Evolutionary conservation across 2,329 filamentous ascomycete species (phyloP).

Genomic region (Penicillium sp.): DNA sequence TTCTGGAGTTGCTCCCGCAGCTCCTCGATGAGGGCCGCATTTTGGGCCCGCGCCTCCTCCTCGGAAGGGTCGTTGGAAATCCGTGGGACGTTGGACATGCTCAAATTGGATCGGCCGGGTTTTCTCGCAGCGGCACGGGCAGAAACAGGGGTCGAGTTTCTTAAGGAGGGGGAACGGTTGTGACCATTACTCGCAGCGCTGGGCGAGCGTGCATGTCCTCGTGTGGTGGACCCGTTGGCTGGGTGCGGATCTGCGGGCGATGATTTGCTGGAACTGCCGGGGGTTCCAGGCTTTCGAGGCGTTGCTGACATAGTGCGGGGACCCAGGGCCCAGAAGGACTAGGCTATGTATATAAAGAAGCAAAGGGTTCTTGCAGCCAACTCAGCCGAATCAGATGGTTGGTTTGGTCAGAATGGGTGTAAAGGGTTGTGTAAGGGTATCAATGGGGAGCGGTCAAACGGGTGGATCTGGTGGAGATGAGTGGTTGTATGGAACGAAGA

Average conservation of each 20-base stretch:
- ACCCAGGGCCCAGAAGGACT: slow-evolving; percentile 14
- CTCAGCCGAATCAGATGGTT: not conserved
- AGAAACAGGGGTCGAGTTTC: slow-evolving; percentile 60
- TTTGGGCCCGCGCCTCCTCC: slow-evolving; percentile 76
- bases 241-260: slow-evolving; percentile 30
- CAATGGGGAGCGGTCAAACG: slow-evolving; percentile 25
- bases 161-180: slow-evolving; percentile 65
- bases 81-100: slow-evolving; percentile 46
- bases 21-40: slow-evolving; percentile 76
- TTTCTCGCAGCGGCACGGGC: slow-evolving; percentile 70
- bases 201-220: slow-evolving; percentile 49
- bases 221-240: slow-evolving; percentile 36
- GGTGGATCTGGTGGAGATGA: slow-evolving; percentile 23
- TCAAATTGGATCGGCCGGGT: slow-evolving; percentile 46
- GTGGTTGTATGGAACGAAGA: slow-evolving; percentile 15
- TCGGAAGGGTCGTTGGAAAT: slow-evolving; percentile 55
- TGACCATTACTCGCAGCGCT: slow-evolving; percentile 50
- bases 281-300: slow-evolving; percentile 43
- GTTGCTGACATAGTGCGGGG: slow-evolving; percentile 42
- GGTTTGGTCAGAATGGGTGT: not conserved
- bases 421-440: slow-evolving; percentile 10
- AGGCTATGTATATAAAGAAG: slow-evolving; percentile 11
- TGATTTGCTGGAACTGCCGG: slow-evolving; percentile 34
- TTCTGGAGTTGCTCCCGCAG: slow-evolving; percentile 78
- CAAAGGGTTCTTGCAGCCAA: slow-evolving; percentile 2